phyloP scores from a whole-genome alignment of 352 stramenopile species.

The Pythium folliculosum region DNA sequence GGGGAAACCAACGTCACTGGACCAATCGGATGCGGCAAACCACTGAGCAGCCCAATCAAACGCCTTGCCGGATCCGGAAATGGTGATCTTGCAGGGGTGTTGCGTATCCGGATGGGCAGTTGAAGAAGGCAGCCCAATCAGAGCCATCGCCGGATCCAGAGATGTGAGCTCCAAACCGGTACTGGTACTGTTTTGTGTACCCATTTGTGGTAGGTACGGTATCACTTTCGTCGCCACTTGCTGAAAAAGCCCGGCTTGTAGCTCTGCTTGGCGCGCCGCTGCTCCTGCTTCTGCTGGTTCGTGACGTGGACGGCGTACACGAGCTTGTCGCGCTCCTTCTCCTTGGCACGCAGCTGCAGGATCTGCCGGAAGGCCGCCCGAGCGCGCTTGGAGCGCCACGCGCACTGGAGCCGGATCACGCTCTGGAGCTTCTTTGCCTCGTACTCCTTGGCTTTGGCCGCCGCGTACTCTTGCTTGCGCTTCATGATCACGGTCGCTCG shows the following conservation, averaged over 20 bases:
- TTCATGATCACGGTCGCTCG: constrained; percentile 40
- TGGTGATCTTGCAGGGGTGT: too few species aligned
- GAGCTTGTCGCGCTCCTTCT: constrained; percentile 54
- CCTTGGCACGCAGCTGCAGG: constrained; percentile 58
- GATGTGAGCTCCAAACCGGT: background rate
- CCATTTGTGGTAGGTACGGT: background rate
- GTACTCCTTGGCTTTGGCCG: constrained; percentile 36
- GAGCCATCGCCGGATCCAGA: background rate
- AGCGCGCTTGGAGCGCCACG: constrained; percentile 70
- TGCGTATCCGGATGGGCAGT: too few species aligned
- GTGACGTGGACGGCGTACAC: constrained; percentile 30
- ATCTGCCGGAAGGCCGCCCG: constrained; percentile 58
- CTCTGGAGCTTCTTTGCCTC: constrained; percentile 51
- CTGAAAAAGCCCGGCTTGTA: constrained; percentile 23
- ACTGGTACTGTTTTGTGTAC: constrained; percentile 1
- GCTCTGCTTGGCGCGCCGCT: constrained; percentile 20
- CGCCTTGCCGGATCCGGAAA: background rate
- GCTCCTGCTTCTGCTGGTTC: constrained; percentile 27
- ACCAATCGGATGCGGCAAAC: background rate
- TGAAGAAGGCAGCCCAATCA: background rate
- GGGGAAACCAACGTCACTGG: background rate
- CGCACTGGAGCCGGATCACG: constrained; percentile 72
- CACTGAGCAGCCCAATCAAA: background rate
- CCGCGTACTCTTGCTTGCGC: constrained; percentile 43
- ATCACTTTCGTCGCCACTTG: constrained; percentile 17